These are phyloP conservation scores for Dichotomocladium elegans DNA, from an alignment of 371 early-diverging fungal genomes.

Conservation along the genomic window DNA sequence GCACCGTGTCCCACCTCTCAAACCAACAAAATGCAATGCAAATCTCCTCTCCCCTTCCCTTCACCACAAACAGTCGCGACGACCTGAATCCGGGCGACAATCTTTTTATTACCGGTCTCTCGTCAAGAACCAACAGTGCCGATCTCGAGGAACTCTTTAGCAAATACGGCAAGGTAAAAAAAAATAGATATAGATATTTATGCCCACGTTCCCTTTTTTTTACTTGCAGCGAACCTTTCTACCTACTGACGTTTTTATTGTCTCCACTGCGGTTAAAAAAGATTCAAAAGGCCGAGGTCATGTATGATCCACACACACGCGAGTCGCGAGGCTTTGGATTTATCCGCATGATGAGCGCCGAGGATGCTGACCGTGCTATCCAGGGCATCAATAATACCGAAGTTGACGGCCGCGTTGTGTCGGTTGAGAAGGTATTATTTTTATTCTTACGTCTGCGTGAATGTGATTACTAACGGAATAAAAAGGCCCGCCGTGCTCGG, in stretches of 20 bases:
- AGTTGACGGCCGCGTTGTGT: conserved; percentile 69
- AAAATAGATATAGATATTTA: no score
- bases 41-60: no score
- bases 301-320: conserved; percentile 79
- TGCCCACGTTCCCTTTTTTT: not conserved
- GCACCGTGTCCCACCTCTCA: no score
- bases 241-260: no score
- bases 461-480: no score
- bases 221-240: no score
- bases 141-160: conserved; percentile 71
- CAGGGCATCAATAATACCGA: conserved; percentile 61
- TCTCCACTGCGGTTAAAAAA: no score
- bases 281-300: conserved; percentile 69
- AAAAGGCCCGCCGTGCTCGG: conserved; percentile 69
- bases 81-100: conserved; percentile 74
- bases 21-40: no score
- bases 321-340: conserved; percentile 87
- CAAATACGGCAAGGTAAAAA: conserved; percentile 69
- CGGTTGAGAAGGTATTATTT: conserved; percentile 78
- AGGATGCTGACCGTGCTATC: conserved; percentile 74
- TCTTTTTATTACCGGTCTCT: conserved; percentile 73
- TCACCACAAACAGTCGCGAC: conserved; percentile 15
- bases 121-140: conserved; percentile 51
- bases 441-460: no score
- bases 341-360: conserved; percentile 68